A percentile compares a stretch with the other conserved stretches of the same genome.
Conservation (phyloP, 441 rosid genomes). For the Aquilaria agallochum region DNA sequence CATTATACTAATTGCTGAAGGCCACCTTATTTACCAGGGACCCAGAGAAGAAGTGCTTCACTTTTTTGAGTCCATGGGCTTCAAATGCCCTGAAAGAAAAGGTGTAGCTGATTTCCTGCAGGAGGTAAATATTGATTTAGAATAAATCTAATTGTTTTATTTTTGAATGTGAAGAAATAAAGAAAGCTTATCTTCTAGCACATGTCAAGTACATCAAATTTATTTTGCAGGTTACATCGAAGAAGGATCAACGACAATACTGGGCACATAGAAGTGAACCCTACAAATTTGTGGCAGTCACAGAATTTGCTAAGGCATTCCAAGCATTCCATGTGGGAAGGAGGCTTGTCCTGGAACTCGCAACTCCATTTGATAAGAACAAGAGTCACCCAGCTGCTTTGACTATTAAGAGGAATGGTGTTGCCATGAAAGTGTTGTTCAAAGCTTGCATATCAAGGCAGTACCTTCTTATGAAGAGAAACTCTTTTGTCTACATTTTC, state of each 20-base stretch:
- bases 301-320: conserved; percentile 39
- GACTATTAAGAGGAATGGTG: conserved; percentile 39
- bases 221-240: conserved; percentile 41
- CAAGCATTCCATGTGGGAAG: conserved; percentile 34
- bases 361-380: conserved; percentile 29
- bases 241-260: conserved; percentile 56
- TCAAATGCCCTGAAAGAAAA: conserved; percentile 80
- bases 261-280: conserved; percentile 33
- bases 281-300: conserved; percentile 33
- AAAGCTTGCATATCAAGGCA: conserved; percentile 37
- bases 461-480: conserved; percentile 39
- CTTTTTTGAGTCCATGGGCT: conserved; percentile 68
- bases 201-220: too few relatives aligned
- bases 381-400: conserved; percentile 38
- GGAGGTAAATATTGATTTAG: conserved; percentile 41
- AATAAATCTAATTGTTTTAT: not conserved
- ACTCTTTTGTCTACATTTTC: conserved; percentile 29
- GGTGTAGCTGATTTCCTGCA: conserved; percentile 84
- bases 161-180: not conserved
- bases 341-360: conserved; percentile 27
- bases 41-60: conserved; percentile 61
- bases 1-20: conserved; percentile 69
- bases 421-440: conserved; percentile 32
- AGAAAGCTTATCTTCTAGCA: too few relatives aligned
- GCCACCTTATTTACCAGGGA: conserved; percentile 75